Evolutionary conservation across 2,329 filamentous ascomycete genomes (phyloP).

Genomic region (Penicillium sp.): DNA sequence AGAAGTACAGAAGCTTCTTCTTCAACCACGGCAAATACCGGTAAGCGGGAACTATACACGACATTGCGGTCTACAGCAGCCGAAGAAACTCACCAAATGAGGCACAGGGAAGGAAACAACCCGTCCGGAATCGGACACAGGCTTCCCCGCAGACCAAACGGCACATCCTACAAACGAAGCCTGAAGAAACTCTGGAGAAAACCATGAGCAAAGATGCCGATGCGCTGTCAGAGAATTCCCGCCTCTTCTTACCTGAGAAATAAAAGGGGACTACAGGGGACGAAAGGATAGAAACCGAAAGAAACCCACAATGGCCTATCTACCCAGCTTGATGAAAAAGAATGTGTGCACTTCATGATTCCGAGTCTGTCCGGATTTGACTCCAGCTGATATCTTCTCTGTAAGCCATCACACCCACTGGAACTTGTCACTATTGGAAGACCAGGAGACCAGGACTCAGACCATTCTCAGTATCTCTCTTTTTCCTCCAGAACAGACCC

Average conservation of each 20-base stretch:
- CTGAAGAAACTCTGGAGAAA: neutral
- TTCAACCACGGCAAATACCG: conserved; percentile 6
- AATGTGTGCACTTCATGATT: conserved; percentile 6
- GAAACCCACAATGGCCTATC: neutral
- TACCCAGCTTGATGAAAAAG: neutral
- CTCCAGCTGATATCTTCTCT: conserved; percentile 4
- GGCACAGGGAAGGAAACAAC: neutral
- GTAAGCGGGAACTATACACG: conserved; percentile 9
- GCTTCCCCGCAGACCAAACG: conserved; percentile 21
- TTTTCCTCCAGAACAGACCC: conserved; percentile 4
- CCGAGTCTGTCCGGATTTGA: conserved; percentile 9
- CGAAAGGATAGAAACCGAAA: neutral
- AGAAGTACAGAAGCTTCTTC: conserved; percentile 21
- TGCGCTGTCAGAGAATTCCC: conserved; percentile 10
- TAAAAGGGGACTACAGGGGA: neutral
- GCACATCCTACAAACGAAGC: conserved; percentile 17
- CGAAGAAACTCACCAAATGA: conserved; percentile 2
- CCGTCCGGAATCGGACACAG: conserved; percentile 13
- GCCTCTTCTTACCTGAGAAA: neutral
- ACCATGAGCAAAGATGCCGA: neutral
- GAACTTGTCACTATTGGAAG: neutral
- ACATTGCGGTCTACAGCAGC: neutral
- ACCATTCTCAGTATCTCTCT: neutral
- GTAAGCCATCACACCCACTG: conserved; percentile 6
- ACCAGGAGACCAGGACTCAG: conserved; percentile 2